phyloP scores from a whole-genome alignment of 768 basidiomycete species.

The Phanerochaete carnosa region DNA sequence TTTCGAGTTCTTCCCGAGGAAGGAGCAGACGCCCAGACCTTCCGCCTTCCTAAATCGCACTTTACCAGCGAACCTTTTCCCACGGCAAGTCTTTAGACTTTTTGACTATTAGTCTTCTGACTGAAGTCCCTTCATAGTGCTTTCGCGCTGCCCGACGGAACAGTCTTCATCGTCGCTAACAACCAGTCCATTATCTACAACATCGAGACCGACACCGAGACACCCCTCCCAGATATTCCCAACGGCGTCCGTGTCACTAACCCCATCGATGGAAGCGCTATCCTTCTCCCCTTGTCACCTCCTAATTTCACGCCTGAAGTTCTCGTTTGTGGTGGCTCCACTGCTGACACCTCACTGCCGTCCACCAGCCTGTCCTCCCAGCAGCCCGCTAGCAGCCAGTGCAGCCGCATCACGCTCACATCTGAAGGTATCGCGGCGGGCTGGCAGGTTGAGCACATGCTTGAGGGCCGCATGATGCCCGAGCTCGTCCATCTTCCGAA shows the following conservation, averaged over 20 bases:
- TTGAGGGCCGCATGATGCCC: constrained; percentile 30
- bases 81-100: constrained; percentile 7
- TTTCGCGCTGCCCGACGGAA: constrained; percentile 25
- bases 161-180: constrained; percentile 33
- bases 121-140: not conserved
- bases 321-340: constrained; percentile 31
- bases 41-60: constrained; percentile 27
- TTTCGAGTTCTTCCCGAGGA: constrained; percentile 31
- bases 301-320: constrained; percentile 25
- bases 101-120: not conserved
- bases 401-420: constrained; percentile 34
- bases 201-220: constrained; percentile 32
- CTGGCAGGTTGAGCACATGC: constrained; percentile 33
- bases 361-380: constrained; percentile 19
- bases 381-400: constrained; percentile 31
- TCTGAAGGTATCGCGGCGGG: constrained; percentile 23
- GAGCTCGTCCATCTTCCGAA: constrained; percentile 32
- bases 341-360: constrained; percentile 13
- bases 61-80: constrained; percentile 24
- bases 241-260: constrained; percentile 34
- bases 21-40: constrained; percentile 27
- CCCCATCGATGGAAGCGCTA: constrained; percentile 26
- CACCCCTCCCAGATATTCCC: constrained; percentile 31
- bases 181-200: constrained; percentile 36
- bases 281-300: constrained; percentile 29